Percentiles rank a stretch among this genome's conserved stretches.
phyloP scores from a whole-genome alignment of 2,329 filamentous ascomycete genomes.

The Ophiocordyceps camponoti-saundersi region DNA sequence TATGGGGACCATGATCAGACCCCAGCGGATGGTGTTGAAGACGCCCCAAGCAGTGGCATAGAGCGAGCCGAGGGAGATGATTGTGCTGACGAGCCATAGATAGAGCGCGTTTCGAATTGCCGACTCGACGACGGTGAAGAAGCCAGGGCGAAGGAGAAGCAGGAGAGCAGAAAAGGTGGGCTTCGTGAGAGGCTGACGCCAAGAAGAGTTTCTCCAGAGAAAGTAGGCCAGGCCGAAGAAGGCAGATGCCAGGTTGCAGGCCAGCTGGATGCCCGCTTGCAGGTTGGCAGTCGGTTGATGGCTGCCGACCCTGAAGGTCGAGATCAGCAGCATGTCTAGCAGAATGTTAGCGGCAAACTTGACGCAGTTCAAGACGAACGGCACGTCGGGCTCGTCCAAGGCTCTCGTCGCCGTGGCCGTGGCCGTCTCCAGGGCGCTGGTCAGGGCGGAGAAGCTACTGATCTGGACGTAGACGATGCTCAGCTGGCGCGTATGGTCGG shows the following conservation, averaged over 20 bases:
- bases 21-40: conserved; percentile 61
- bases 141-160: conserved; percentile 37
- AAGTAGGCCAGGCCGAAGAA: conserved; percentile 44
- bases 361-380: conserved; percentile 43
- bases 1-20: conserved; percentile 57
- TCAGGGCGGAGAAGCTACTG: conserved; percentile 42
- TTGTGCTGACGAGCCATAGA: conserved; percentile 49
- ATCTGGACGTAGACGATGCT: conserved; percentile 51
- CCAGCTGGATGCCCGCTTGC: conserved; percentile 46
- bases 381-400: conserved; percentile 52
- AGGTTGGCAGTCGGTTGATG: conserved; percentile 41
- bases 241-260: conserved; percentile 40
- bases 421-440: conserved; percentile 44
- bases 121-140: conserved; percentile 45
- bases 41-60: conserved; percentile 61
- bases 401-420: conserved; percentile 45
- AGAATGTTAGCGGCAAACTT: conserved; percentile 52
- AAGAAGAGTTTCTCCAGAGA: conserved; percentile 15
- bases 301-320: conserved; percentile 40
- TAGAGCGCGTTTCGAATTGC: conserved; percentile 52
- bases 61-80: conserved; percentile 42
- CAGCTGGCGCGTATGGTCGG: conserved; percentile 32
- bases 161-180: conserved; percentile 26
- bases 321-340: conserved; percentile 49
- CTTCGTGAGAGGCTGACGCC: background rate